Base-by-base conservation (phyloP, 1,284 basidiomycete species). In the Tylopilus sp. region DNA sequence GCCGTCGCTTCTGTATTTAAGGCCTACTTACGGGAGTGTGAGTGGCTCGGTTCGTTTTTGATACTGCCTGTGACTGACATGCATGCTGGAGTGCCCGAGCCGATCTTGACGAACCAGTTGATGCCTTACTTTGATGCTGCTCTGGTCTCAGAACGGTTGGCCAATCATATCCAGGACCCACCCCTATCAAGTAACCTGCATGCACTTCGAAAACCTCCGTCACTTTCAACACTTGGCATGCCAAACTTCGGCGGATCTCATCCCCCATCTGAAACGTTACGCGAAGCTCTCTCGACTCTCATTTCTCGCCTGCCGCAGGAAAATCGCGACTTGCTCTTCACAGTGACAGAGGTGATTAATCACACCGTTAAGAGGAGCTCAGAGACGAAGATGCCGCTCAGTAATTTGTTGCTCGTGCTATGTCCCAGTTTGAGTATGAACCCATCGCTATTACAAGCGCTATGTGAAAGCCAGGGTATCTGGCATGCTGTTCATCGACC, bases 1-100 rank as follows among this genome's bases (percentile, higher is more conserved):
- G 89, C 92, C 2, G 92, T 97, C 13, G 84, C 94, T 29, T 91
- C 90, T 33, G 74, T 89, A 37, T 89, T 90, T 68, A 90, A 89
- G 66, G 84, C 86, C 3, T 91, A 80, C 61, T 71, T 90, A 41
- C 86, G 87, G 45, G 88, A 89, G 75, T 68, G 88, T 89, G 67
- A 70, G 84, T 72, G 25, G 19, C 37, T 55, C 39, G 31, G 36
- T 42, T 25, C 10, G 9, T 47, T 51, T 52, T 39, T 1, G 12
- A 13, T 38, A 11, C 15, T 34, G 5, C 33, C 13, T 28, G 39
- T 35, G 30, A 42, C 30, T 64, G 44, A 66, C 25, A 46, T 44
- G 21, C 3, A 38, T 52, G 46, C 44, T 46, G 21, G 57, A 94
- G 91, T 95, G 26, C 92, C 92, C 1, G 84, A 90, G 50, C 81